Percentiles rank a stretch among this genome's conserved stretches.
Evolutionary conservation across 2,329 filamentous ascomycete species (phyloP).

Genomic region (Aureobasidium sp.): DNA sequence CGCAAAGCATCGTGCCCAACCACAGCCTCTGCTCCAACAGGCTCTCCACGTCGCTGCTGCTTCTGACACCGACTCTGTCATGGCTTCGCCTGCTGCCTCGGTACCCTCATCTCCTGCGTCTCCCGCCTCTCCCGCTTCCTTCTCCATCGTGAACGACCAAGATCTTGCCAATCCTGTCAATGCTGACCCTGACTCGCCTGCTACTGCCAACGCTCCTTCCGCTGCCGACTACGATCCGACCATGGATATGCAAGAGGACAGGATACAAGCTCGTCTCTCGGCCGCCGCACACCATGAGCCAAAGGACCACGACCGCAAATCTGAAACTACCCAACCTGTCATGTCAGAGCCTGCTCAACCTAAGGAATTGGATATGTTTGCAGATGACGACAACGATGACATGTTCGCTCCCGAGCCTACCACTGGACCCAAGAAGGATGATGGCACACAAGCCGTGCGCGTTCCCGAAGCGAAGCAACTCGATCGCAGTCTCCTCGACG

Average conservation of each 20-base stretch:
- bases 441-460: slow-evolving; percentile 35
- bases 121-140: slow-evolving; percentile 30
- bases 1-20: slow-evolving; percentile 65
- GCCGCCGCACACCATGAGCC: slow-evolving; percentile 13
- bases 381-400: slow-evolving; percentile 62
- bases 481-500: slow-evolving; percentile 72
- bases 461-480: slow-evolving; percentile 48
- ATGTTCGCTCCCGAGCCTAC: slow-evolving; percentile 83
- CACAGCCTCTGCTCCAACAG: slow-evolving; percentile 13
- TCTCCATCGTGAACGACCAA: slow-evolving; percentile 33
- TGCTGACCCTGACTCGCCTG: slow-evolving; percentile 22
- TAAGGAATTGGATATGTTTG: slow-evolving; percentile 56
- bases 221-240: slow-evolving; percentile 89
- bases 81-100: slow-evolving; percentile 36
- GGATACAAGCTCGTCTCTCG: slow-evolving; percentile 26
- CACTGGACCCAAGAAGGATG: slow-evolving; percentile 26
- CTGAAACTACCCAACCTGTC: neutral
- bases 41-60: slow-evolving; percentile 3
- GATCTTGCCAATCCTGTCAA: slow-evolving; percentile 27
- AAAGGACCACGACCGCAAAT: slow-evolving; percentile 23
- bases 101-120: slow-evolving; percentile 37
- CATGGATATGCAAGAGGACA: slow-evolving; percentile 78
- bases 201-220: slow-evolving; percentile 67
- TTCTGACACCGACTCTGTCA: neutral
- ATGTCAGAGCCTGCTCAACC: slow-evolving; percentile 15